phyloP scores from a whole-genome alignment of 139 green algal genomes.

The Tetratostichococcus sp. region DNA sequence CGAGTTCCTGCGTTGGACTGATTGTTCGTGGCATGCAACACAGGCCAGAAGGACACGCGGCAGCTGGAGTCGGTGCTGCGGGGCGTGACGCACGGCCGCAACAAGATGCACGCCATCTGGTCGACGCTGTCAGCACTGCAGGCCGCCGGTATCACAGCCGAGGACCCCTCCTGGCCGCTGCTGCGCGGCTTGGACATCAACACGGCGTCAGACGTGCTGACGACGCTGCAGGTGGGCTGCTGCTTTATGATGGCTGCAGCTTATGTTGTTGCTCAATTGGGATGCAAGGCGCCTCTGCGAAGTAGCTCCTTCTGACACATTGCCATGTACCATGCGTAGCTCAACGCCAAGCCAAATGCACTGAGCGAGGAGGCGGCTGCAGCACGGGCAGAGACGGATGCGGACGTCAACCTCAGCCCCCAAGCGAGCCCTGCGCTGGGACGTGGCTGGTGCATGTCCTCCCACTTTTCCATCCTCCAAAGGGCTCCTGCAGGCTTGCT shows the following conservation, averaged over 20 bases:
- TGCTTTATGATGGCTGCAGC: no score
- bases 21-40: no score
- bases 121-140: neutral
- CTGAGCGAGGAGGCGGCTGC: no score
- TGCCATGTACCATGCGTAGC: no score
- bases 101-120: neutral
- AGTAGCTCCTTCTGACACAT: no score
- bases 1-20: no score
- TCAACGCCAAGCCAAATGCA: neutral
- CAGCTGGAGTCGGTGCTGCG: conserved; percentile 1
- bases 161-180: neutral
- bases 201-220: neutral
- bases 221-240: neutral
- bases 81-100: neutral
- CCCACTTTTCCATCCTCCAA: no score
- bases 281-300: no score
- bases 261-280: no score
- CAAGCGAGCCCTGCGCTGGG: neutral
- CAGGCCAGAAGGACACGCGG: neutral
- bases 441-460: neutral
- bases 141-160: neutral
- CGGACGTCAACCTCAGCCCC: neutral
- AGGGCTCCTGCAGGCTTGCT: no score
- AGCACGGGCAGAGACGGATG: neutral
- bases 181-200: neutral